phyloP scores from a whole-genome alignment of 2,329 filamentous ascomycete species.

The Pleomassaria siparia region DNA sequence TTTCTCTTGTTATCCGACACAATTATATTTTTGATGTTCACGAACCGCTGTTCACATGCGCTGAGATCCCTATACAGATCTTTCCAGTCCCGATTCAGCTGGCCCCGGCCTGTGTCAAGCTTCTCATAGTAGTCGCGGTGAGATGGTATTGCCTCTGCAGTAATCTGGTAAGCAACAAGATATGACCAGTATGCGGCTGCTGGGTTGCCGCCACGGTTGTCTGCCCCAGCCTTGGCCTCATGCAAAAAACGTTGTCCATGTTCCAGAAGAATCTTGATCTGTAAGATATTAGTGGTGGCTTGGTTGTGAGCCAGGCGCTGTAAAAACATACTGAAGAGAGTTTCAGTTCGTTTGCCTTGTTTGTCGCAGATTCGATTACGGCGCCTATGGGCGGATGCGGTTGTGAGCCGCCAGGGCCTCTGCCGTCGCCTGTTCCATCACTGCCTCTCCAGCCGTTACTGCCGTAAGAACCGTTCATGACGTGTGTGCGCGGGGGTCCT shows the following conservation, averaged over 20 bases:
- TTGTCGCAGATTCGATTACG: conserved; percentile 44
- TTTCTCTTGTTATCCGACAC: conserved; percentile 56
- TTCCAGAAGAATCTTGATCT: conserved; percentile 46
- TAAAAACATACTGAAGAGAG: conserved; percentile 28
- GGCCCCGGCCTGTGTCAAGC: conserved; percentile 58
- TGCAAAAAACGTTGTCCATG: conserved; percentile 45
- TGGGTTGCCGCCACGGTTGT: conserved; percentile 50
- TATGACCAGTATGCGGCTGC: conserved; percentile 83
- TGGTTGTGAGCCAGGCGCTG: not conserved
- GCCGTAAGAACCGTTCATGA: conserved; percentile 35
- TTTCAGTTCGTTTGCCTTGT: conserved; percentile 34
- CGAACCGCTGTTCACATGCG: conserved; percentile 46
- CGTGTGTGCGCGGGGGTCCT: conserved; percentile 17
- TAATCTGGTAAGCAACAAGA: conserved; percentile 76
- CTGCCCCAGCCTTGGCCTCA: conserved; percentile 50
- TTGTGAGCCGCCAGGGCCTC: conserved; percentile 19
- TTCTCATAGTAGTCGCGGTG: conserved; percentile 71
- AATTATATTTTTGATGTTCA: conserved; percentile 54
- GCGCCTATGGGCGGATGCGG: conserved; percentile 46
- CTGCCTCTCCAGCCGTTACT: conserved; percentile 27
- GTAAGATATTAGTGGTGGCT: conserved; percentile 14
- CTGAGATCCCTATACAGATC: conserved; percentile 39
- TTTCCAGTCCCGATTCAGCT: conserved; percentile 53
- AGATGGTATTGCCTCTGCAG: conserved; percentile 72
- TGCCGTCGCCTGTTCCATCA: conserved; percentile 25